Conservation (phyloP, 148 eudicot species). For the Chenopodium suecicum region DNA sequence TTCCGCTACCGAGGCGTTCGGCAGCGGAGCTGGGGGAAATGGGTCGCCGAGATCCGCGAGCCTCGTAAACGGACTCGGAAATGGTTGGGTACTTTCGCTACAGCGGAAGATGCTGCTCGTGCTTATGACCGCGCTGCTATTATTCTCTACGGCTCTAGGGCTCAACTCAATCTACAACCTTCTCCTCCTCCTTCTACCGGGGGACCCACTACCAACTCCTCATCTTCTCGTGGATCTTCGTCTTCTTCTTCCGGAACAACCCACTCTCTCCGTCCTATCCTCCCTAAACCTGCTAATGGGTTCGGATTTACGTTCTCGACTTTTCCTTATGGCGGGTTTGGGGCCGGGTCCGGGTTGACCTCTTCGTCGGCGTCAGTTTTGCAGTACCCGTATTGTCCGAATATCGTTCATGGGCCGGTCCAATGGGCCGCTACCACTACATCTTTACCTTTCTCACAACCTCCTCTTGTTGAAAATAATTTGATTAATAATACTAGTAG, state of each 20-base stretch:
- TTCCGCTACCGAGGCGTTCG: conserved; percentile 82
- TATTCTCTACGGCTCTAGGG: conserved; percentile 65
- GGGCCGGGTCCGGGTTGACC: conserved; percentile 23
- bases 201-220: conserved; percentile 10
- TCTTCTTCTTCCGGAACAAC: conserved; percentile 35
- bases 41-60: conserved; percentile 98
- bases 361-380: conserved; percentile 10
- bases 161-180: conserved; percentile 85
- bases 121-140: conserved; percentile 93
- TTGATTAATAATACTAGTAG: background rate
- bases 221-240: conserved; percentile 29
- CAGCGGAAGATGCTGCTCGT: conserved; percentile 93
- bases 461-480: background rate
- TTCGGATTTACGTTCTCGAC: conserved; percentile 31
- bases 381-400: conserved; percentile 34
- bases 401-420: conserved; percentile 27
- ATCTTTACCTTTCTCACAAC: background rate
- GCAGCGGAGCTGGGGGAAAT: conserved; percentile 95
- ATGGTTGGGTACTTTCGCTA: conserved; percentile 91
- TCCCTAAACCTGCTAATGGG: conserved; percentile 58
- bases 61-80: conserved; percentile 74
- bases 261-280: conserved; percentile 63
- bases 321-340: conserved; percentile 6
- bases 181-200: conserved; percentile 16
- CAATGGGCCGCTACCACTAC: background rate